Percentiles rank a stretch among this genome's conserved stretches.
Evolutionary conservation across 2,329 filamentous ascomycete species (phyloP).

Genomic region (Ceratocystis smalleyi): DNA sequence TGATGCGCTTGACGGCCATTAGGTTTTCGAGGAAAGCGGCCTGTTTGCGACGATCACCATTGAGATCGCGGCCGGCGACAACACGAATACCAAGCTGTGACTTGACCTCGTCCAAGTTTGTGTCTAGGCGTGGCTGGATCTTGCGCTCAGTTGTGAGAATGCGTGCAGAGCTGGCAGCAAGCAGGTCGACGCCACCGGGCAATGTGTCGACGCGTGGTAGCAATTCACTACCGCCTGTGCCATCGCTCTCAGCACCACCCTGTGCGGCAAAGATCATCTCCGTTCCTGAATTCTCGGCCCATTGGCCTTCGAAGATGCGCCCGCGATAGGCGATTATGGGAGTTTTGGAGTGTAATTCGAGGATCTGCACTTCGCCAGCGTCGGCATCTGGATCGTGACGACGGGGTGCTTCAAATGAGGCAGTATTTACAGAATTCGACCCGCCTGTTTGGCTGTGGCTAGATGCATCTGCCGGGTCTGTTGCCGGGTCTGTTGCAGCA

Average conservation of each 20-base stretch:
- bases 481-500: not conserved
- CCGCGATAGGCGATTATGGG: constrained; percentile 70
- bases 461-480: constrained; percentile 2
- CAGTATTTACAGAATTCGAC: not conserved
- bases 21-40: constrained; percentile 49
- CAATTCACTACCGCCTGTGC: constrained; percentile 20
- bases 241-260: constrained; percentile 23
- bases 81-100: constrained; percentile 31
- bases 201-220: constrained; percentile 37
- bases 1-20: constrained; percentile 47
- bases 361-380: constrained; percentile 49
- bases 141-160: constrained; percentile 52
- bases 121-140: constrained; percentile 32
- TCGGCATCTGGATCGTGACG: not conserved
- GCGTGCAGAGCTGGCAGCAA: constrained; percentile 55
- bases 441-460: no score
- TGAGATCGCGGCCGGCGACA: constrained; percentile 31
- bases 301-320: constrained; percentile 62
- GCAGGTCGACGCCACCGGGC: constrained; percentile 48
- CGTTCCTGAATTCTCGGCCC: constrained; percentile 72
- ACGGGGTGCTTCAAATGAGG: not conserved
- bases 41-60: constrained; percentile 33
- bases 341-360: constrained; percentile 62
- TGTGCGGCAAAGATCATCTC: constrained; percentile 56
- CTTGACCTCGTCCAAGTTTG: constrained; percentile 23